phyloP scores from a whole-genome alignment of 2,329 filamentous ascomycete species.

The Penicillium hesseltinei region DNA sequence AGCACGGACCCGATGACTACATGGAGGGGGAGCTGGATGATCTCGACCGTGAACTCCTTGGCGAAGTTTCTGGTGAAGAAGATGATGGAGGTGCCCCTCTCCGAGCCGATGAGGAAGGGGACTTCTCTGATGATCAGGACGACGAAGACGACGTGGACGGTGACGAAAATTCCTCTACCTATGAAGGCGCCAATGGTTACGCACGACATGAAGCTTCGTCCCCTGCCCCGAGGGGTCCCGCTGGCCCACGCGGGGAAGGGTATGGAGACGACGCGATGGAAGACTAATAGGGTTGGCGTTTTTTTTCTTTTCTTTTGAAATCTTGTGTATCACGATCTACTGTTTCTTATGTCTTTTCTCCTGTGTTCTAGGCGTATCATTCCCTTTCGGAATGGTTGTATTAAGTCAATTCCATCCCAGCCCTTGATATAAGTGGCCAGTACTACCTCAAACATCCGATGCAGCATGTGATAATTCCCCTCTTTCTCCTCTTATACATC shows the following conservation, averaged over 20 bases:
- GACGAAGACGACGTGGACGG: constrained; percentile 28
- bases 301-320: neutral
- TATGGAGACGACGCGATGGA: constrained; percentile 32
- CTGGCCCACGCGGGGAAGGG: constrained; percentile 20
- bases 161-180: constrained; percentile 35
- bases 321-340: constrained; percentile 15
- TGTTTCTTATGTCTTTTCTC: constrained; percentile 4
- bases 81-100: constrained; percentile 22
- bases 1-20: constrained; percentile 26
- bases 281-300: constrained; percentile 18
- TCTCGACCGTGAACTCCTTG: constrained; percentile 39
- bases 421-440: neutral
- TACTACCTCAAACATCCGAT: neutral
- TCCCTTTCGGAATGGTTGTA: neutral
- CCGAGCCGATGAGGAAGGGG: constrained; percentile 27
- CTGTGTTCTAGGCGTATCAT: neutral
- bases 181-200: constrained; percentile 34
- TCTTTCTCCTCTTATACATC: constrained; percentile 2
- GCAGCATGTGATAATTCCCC: constrained; percentile 6
- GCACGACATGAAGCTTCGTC: constrained; percentile 35
- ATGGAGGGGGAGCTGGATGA: constrained; percentile 39
- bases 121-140: constrained; percentile 36
- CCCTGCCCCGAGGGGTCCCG: constrained; percentile 21
- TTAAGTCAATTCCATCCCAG: constrained; percentile 1
- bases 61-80: constrained; percentile 39